A percentile compares a stretch with the other conserved stretches of the same genome.
These are phyloP conservation scores for Ogataea dorogensis DNA, from an alignment of 805 yeast genomes.

Conservation along the genomic window DNA sequence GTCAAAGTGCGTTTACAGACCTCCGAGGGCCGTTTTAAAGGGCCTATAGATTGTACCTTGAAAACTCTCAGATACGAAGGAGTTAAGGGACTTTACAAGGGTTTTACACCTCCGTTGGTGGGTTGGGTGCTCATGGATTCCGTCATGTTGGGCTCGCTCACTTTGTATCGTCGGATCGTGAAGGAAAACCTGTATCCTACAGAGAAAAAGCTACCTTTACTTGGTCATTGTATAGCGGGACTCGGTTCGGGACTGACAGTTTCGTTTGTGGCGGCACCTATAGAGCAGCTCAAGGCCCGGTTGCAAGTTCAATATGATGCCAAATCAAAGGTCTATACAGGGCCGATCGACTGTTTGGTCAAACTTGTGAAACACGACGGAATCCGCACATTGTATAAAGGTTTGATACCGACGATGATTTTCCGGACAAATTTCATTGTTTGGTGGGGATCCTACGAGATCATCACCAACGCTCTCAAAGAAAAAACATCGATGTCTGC, in stretches of 20 bases:
- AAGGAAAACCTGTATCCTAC: slow-evolving; percentile 63
- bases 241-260: slow-evolving; percentile 91
- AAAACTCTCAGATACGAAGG: slow-evolving; percentile 78
- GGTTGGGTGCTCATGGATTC: slow-evolving; percentile 96
- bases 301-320: slow-evolving; percentile 89
- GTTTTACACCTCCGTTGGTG: slow-evolving; percentile 87
- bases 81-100: slow-evolving; percentile 74
- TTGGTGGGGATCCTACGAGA: slow-evolving; percentile 93
- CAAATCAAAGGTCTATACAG: slow-evolving; percentile 59
- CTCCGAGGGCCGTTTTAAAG: slow-evolving; percentile 68
- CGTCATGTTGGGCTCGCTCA: slow-evolving; percentile 84
- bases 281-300: slow-evolving; percentile 85
- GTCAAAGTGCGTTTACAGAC: slow-evolving; percentile 84
- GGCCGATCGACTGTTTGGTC: slow-evolving; percentile 75
- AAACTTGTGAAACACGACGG: slow-evolving; percentile 62
- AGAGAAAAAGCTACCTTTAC: slow-evolving; percentile 62
- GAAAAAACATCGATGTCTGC: slow-evolving; percentile 62
- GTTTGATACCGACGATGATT: slow-evolving; percentile 80
- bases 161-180: slow-evolving; percentile 67
- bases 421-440: slow-evolving; percentile 84
- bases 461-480: slow-evolving; percentile 68
- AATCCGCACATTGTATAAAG: slow-evolving; percentile 72
- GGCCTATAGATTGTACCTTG: slow-evolving; percentile 77
- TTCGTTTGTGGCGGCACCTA: slow-evolving; percentile 93
- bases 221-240: slow-evolving; percentile 73